A percentile compares a stretch with the other conserved stretches of the same genome.
These are phyloP conservation scores for Phytopythium sindhum DNA, from an alignment of 352 stramenopile species.

Conservation along the genomic window DNA sequence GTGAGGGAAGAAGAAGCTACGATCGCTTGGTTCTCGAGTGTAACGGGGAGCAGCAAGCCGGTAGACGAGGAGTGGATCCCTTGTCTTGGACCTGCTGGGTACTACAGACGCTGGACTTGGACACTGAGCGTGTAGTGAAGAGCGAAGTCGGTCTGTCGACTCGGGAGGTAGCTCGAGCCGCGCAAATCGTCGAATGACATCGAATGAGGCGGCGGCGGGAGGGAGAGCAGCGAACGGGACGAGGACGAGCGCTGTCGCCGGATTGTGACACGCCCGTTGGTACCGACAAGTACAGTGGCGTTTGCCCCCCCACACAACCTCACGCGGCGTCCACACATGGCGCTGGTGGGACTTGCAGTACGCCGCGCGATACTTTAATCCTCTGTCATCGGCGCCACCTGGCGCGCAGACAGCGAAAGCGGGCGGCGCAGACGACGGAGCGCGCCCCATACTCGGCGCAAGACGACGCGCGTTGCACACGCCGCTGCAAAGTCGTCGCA, in stretches of 20 bases:
- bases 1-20: not conserved
- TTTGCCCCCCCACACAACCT: not conserved
- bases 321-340: not conserved
- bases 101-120: not conserved
- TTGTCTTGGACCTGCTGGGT: not conserved
- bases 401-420: not conserved
- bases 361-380: not conserved
- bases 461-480: not conserved
- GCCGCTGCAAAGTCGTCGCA: not conserved
- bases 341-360: not conserved
- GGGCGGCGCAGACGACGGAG: not conserved
- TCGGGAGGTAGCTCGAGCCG: not conserved
- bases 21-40: not conserved
- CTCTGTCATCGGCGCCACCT: not conserved
- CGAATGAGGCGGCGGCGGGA: not conserved
- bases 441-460: not conserved
- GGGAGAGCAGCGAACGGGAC: not conserved
- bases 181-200: slow-evolving; percentile 9
- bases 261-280: not conserved
- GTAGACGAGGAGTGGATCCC: not conserved
- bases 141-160: not conserved
- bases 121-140: not conserved
- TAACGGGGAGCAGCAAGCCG: not conserved
- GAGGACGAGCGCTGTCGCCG: not conserved
- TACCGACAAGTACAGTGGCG: not conserved